These are phyloP conservation scores for Backusella australiensis DNA, from an alignment of 192 early-diverging fungal genomes.

Conservation along the genomic window DNA sequence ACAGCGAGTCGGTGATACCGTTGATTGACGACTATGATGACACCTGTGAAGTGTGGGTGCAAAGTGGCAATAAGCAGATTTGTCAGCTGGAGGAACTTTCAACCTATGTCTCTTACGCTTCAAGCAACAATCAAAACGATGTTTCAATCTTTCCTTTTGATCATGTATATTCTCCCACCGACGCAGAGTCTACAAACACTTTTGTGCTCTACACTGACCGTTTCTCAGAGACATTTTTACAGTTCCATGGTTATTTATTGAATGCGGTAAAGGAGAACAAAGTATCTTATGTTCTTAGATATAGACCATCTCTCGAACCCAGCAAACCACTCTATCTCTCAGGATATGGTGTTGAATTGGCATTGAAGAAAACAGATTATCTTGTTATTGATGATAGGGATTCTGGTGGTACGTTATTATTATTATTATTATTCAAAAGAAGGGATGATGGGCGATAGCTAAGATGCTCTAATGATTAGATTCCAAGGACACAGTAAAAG, in stretches of 20 bases:
- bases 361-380: constrained; percentile 96
- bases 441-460: background rate
- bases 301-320: constrained; percentile 32
- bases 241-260: constrained; percentile 55
- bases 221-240: constrained; percentile 51
- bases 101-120: constrained; percentile 13
- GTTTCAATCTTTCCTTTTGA: constrained; percentile 54
- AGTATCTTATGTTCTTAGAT: constrained; percentile 72
- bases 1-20: constrained; percentile 67
- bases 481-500: constrained; percentile 11
- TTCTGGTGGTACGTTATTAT: constrained; percentile 34
- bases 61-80: constrained; percentile 66
- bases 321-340: constrained; percentile 53
- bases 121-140: background rate
- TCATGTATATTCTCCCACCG: constrained; percentile 44
- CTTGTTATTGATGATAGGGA: constrained; percentile 93
- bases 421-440: background rate
- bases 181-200: constrained; percentile 14
- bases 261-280: constrained; percentile 44
- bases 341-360: constrained; percentile 93
- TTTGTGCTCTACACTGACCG: constrained; percentile 81
- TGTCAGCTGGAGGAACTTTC: constrained; percentile 55
- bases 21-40: constrained; percentile 46
- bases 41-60: constrained; percentile 62
- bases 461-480: constrained; percentile 9